These are phyloP conservation scores for Backusella morwellensis DNA, from an alignment of 192 early-diverging fungal genomes.

Conservation along the genomic window DNA sequence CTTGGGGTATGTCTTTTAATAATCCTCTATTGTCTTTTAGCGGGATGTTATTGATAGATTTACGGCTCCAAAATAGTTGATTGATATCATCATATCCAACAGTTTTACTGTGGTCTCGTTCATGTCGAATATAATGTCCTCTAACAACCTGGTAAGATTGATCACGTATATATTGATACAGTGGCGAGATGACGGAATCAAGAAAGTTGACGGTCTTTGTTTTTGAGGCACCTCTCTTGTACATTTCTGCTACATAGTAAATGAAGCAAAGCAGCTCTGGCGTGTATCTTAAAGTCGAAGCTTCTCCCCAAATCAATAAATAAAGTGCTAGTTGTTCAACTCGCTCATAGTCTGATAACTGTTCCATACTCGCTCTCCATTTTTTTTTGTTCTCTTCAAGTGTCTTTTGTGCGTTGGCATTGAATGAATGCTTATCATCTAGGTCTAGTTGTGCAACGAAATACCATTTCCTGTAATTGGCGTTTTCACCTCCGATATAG, in stretches of 20 bases:
- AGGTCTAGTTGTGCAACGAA: constrained; percentile 63
- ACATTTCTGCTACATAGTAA: constrained; percentile 56
- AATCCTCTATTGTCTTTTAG: constrained; percentile 45
- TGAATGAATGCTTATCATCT: constrained; percentile 26
- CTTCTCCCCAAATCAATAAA: constrained; percentile 68
- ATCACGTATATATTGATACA: constrained; percentile 64
- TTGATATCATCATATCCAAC: constrained; percentile 75
- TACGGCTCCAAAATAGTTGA: constrained; percentile 66
- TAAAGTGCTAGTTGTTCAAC: constrained; percentile 59
- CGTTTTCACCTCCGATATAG: constrained; percentile 65
- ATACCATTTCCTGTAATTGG: constrained; percentile 69
- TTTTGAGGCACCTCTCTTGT: constrained; percentile 15
- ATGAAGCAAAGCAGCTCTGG: constrained; percentile 64
- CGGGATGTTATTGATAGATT: constrained; percentile 45
- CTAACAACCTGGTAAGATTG: constrained; percentile 58
- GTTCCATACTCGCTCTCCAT: constrained; percentile 60
- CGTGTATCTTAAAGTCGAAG: constrained; percentile 59
- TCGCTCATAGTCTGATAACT: constrained; percentile 57
- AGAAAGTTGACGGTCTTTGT: constrained; percentile 40
- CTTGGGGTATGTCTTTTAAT: constrained; percentile 51
- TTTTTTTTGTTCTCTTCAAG: constrained; percentile 36
- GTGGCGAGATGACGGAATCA: constrained; percentile 55
- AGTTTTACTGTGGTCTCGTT: constrained; percentile 61
- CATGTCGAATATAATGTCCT: constrained; percentile 59
- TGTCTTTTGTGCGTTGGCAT: not conserved